Evolutionary conservation across 257 asterid genomes (phyloP).

Genomic region (Penstemon barbatus): DNA sequence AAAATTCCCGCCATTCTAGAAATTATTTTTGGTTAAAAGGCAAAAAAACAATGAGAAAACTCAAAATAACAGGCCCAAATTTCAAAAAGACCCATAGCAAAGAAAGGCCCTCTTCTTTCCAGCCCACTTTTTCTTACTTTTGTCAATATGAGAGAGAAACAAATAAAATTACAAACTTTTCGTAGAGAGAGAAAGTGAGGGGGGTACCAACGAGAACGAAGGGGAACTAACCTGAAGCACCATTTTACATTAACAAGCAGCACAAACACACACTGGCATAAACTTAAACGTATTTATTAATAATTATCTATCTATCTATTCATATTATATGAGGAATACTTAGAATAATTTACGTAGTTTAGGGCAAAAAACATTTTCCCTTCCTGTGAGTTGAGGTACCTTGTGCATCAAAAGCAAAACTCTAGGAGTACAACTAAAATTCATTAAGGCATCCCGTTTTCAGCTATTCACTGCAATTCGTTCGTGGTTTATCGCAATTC

Average conservation of each 20-base stretch:
- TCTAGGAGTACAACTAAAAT: constrained; percentile 40
- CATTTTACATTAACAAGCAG: constrained; percentile 37
- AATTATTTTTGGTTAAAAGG: too few species aligned
- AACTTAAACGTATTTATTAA: constrained; percentile 29
- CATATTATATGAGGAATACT: constrained; percentile 28
- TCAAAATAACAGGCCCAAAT: too few species aligned
- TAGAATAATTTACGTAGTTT: constrained; percentile 30
- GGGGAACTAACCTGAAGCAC: constrained; percentile 38
- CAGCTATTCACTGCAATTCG: constrained; percentile 47
- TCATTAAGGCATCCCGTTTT: constrained; percentile 32
- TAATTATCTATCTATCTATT: constrained; percentile 25
- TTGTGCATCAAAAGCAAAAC: constrained; percentile 53
- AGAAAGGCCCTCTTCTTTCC: too few species aligned
- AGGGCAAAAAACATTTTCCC: constrained; percentile 33
- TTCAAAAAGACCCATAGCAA: too few species aligned
- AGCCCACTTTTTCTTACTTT: too few species aligned
- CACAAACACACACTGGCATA: constrained; percentile 30
- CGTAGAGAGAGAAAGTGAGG: constrained; percentile 22
- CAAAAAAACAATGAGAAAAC: too few species aligned
- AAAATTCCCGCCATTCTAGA: too few species aligned
- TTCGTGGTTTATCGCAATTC: constrained; percentile 33
- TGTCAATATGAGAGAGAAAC: too few species aligned
- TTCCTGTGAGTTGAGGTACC: constrained; percentile 55
- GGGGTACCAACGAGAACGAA: constrained; percentile 28
- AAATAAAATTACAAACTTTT: too few species aligned